phyloP scores from a whole-genome alignment of 495 filamentous ascomycete genomes.

The Platismatia glauca region DNA sequence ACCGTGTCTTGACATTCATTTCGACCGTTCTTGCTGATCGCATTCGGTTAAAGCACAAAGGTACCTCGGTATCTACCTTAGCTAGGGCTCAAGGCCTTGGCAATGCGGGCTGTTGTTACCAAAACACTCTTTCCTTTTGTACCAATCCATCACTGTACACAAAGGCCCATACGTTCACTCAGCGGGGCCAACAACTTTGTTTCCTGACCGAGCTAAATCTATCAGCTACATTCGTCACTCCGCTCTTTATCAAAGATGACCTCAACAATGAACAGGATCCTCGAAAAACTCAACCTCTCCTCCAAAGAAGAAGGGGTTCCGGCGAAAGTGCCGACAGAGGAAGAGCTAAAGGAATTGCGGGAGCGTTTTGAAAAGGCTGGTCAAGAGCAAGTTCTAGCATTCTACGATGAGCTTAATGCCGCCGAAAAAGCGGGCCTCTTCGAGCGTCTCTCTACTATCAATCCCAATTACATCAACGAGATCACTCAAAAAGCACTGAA shows the following conservation, averaged over 20 bases:
- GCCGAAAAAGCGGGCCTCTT: conserved; percentile 70
- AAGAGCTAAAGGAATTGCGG: conserved; percentile 65
- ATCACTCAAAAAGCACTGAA: conserved; percentile 73
- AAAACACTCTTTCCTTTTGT: background rate
- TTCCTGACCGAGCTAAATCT: background rate
- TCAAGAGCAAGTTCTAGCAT: conserved; percentile 87
- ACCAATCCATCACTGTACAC: background rate
- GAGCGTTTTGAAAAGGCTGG: conserved; percentile 67
- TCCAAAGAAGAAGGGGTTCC: conserved; percentile 32
- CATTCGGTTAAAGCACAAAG: background rate
- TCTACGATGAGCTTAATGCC: conserved; percentile 67
- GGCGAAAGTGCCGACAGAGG: conserved; percentile 57
- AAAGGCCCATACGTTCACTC: background rate
- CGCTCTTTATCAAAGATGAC: conserved; percentile 29
- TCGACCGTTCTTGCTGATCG: background rate
- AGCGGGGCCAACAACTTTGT: no score
- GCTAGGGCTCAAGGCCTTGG: conserved; percentile 9
- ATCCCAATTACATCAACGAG: conserved; percentile 74
- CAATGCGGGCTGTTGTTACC: conserved; percentile 9
- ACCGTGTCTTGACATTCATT: background rate
- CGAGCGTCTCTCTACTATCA: conserved; percentile 70
- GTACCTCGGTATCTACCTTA: no score
- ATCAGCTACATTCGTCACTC: background rate
- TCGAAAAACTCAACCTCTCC: conserved; percentile 47
- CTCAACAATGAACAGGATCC: conserved; percentile 46